Conservation (phyloP, 2,329 filamentous ascomycete species). For the Talaromyces piceae region DNA sequence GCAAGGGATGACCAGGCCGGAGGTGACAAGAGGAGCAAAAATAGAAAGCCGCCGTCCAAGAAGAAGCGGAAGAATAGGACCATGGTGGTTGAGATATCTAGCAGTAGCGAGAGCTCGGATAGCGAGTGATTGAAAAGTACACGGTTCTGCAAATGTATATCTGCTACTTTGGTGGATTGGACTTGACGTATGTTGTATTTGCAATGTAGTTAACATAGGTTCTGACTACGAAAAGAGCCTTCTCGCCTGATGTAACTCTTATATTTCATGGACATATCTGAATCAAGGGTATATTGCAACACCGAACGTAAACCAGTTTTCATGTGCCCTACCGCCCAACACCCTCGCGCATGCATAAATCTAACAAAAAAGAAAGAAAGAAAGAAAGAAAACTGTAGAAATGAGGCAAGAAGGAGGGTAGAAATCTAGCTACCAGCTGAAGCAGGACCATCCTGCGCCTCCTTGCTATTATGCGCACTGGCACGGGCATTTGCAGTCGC, state of each 20-base stretch:
- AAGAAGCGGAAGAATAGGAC: conserved; percentile 40
- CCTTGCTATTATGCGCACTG: background rate
- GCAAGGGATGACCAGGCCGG: background rate
- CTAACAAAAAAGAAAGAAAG: background rate
- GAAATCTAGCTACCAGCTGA: background rate
- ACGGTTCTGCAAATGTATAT: too few species aligned
- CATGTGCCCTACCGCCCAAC: background rate
- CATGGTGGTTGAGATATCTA: conserved; percentile 35
- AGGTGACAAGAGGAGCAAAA: conserved; percentile 4
- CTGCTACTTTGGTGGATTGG: too few species aligned
- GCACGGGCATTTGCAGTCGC: too few species aligned
- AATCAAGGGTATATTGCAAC: conserved; percentile 1
- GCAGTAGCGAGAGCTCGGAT: conserved; percentile 30
- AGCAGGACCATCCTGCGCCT: background rate
- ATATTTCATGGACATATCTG: too few species aligned
- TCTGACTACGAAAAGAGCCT: too few species aligned
- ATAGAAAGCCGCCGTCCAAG: conserved; percentile 12
- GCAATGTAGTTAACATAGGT: background rate
- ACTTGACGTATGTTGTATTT: background rate
- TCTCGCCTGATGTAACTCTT: too few species aligned
- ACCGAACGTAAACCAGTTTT: background rate
- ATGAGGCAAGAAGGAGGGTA: background rate
- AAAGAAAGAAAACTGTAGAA: background rate
- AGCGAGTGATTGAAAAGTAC: conserved; percentile 15
- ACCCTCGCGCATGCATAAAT: background rate